Base-by-base conservation (phyloP, 1,284 basidiomycete species). In the Athelia sp. region DNA sequence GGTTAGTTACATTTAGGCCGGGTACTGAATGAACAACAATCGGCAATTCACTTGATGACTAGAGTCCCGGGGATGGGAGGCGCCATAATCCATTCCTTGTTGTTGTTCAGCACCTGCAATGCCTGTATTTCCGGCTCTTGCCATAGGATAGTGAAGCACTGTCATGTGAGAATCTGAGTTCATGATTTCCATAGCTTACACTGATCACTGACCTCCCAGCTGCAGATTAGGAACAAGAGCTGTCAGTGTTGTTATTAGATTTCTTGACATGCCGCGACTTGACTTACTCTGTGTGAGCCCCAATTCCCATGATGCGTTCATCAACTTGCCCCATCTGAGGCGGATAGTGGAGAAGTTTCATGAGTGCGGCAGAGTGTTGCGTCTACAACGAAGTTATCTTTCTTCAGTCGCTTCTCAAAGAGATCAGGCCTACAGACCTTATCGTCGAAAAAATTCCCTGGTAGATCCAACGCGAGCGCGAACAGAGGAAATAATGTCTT, bases 401-500 rank as follows among this genome's bases (percentile, higher is more conserved):
- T n/a, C n/a, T 9, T 9, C 18, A n/a, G 23, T 17, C 8, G 24
- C 22, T 6, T 13, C 4, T 29, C 21, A 14, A 47, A 40, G 19
- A 29, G 40, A 40, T 40, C 22, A 17, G 22, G 32, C 43, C 21
- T 34, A 22, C 34, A 47, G n/a, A 82, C 88, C 76, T 93, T 92
- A 60, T 91, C 84, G 19, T 81, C 76, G 58, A 95, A 96, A 66
- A 87, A 93, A 40, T 76, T 66, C 56, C 89, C 84, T 0, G 83
- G 78, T 1, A 93, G 70, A 51, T 87, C 77, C 3, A 96, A 73
- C 0, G 91, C 89, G 11, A 93, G 72, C 2, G 93, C 90, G 54
- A 96, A 91, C 0, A 94, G 75, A 0, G 88, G 89, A 64, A 93
- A 94, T 43, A 96, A 66, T 0, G 67, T 65, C 58, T 80, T 76